Evolutionary conservation across 2,329 filamentous ascomycete species (phyloP).

Genomic region (Fusarium clavum): DNA sequence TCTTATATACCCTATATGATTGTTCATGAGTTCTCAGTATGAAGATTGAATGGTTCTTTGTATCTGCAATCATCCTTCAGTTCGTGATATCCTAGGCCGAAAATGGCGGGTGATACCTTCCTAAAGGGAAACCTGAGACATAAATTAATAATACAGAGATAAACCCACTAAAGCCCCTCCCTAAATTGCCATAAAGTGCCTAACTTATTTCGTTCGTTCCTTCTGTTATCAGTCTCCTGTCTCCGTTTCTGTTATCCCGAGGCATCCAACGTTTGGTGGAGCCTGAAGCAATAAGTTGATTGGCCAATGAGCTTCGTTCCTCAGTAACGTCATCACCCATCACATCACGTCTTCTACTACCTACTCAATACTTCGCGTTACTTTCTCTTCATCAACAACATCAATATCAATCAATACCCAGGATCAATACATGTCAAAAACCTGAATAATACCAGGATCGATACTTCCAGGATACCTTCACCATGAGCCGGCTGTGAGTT

Average conservation of each 20-base stretch:
- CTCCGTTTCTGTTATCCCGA: not conserved
- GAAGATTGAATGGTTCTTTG: not conserved
- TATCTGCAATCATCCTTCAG: not conserved
- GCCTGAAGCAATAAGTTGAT: conserved; percentile 17
- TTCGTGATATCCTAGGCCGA: not conserved
- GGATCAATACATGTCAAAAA: conserved; percentile 10
- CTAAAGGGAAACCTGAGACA: not conserved
- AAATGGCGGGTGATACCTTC: not conserved
- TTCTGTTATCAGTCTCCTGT: not conserved
- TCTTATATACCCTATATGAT: not conserved
- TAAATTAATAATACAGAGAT: not conserved
- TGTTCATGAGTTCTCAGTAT: not conserved
- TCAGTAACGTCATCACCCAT: conserved; percentile 43
- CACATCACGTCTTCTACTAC: conserved; percentile 40
- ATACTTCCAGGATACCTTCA: conserved; percentile 19
- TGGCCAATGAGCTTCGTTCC: conserved; percentile 26
- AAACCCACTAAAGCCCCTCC: not conserved
- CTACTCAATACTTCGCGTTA: conserved; percentile 5
- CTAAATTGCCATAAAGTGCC: not conserved
- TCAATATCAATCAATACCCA: conserved; percentile 9
- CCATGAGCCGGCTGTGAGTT: conserved; percentile 44
- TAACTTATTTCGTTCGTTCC: not conserved
- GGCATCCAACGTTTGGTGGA: conserved; percentile 1
- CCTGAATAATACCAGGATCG: conserved; percentile 14
- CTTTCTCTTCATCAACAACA: conserved; percentile 18